Conservation (phyloP, 805 yeast species). For the Lachancea quebecensis region DNA sequence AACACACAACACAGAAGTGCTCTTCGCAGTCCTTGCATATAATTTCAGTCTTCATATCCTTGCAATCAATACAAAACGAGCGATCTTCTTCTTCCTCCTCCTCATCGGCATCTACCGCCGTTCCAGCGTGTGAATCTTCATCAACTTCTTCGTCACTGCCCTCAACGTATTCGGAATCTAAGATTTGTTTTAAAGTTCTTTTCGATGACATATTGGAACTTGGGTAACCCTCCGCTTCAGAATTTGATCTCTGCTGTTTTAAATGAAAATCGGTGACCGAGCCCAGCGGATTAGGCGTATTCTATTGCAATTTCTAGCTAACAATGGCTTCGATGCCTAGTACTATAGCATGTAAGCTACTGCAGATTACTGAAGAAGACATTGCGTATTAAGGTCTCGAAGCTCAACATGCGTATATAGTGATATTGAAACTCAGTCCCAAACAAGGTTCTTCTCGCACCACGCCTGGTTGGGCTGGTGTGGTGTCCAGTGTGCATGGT, state of each 20-base stretch:
- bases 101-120: conserved; percentile 22
- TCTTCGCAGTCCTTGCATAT: conserved; percentile 59
- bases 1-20: conserved; percentile 63
- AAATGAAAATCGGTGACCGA: neutral
- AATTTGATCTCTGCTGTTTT: neutral
- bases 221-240: neutral
- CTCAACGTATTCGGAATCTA: conserved; percentile 34
- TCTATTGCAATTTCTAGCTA: too few species aligned
- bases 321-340: too few species aligned
- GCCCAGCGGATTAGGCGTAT: neutral
- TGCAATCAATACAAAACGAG: conserved; percentile 59
- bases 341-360: too few species aligned
- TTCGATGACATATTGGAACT: conserved; percentile 11
- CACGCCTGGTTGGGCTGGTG: too few species aligned
- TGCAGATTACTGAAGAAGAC: too few species aligned
- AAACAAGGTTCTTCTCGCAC: too few species aligned
- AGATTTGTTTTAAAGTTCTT: conserved; percentile 33
- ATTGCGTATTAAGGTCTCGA: too few species aligned
- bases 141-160: conserved; percentile 28
- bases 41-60: conserved; percentile 64
- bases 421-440: too few species aligned
- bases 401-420: too few species aligned
- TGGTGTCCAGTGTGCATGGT: too few species aligned
- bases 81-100: conserved; percentile 30
- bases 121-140: conserved; percentile 11